Percentiles rank a stretch among this genome's conserved stretches.
phyloP scores from a whole-genome alignment of 169 alveolate species.

The Eimeria mitis region DNA sequence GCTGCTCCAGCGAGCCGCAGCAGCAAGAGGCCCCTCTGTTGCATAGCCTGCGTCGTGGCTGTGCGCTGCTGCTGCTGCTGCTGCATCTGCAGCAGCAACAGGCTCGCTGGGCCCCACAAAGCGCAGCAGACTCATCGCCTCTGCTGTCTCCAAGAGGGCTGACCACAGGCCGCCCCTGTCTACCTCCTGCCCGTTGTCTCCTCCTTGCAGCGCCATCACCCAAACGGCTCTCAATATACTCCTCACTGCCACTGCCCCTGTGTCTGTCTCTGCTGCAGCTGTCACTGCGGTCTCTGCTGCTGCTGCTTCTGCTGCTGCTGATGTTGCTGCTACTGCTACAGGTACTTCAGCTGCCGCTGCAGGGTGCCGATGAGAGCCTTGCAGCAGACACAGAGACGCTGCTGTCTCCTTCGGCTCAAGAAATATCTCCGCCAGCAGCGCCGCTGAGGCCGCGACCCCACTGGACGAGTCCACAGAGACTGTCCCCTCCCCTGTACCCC shows the following conservation, averaged over 20 bases:
- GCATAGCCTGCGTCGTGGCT: not conserved
- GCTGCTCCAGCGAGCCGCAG: not conserved
- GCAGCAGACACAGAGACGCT: not conserved
- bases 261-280: not conserved
- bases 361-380: not conserved
- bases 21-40: not conserved
- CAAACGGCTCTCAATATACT: not conserved
- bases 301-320: not conserved
- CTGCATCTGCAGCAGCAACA: not conserved
- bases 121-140: slow-evolving; percentile 36
- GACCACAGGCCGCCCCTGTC: slow-evolving; percentile 41
- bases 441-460: not conserved
- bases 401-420: not conserved
- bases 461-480: not conserved
- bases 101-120: slow-evolving; percentile 4
- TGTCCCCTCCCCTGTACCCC: not conserved
- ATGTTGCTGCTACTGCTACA: not conserved
- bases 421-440: not conserved
- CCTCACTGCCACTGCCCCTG: not conserved
- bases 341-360: not conserved
- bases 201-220: slow-evolving; percentile 3
- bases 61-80: slow-evolving; percentile 19
- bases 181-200: not conserved
- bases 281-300: not conserved
- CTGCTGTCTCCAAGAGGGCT: slow-evolving; percentile 43